These are phyloP conservation scores for Aspergillus conjunctus DNA, from an alignment of 495 filamentous ascomycete genomes.

Conservation along the genomic window DNA sequence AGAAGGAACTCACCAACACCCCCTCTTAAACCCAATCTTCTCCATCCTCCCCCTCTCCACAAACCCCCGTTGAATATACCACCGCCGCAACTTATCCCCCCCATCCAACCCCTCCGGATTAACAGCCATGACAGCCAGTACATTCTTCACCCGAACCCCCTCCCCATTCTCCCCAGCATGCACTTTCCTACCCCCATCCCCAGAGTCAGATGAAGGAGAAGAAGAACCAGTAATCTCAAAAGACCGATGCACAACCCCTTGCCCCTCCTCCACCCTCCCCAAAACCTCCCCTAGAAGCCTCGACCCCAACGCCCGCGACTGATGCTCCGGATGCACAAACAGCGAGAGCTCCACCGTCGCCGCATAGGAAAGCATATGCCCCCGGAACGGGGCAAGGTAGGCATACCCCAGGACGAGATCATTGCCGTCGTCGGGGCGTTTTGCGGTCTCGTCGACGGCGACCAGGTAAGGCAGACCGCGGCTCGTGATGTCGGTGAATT, in stretches of 20 bases:
- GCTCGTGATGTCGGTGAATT: conserved; percentile 21
- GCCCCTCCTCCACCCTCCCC: background rate
- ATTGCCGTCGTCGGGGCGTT: conserved; percentile 6
- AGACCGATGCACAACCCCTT: conserved; percentile 1
- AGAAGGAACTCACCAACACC: conserved; percentile 3
- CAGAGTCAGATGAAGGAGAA: conserved; percentile 4
- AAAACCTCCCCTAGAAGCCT: conserved; percentile 24
- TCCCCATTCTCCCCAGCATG: conserved; percentile 6
- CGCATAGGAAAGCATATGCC: conserved; percentile 31
- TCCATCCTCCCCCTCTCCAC: conserved; percentile 29
- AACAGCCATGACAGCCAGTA: conserved; percentile 34
- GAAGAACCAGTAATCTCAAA: conserved; percentile 11
- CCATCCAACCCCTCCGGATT: conserved; percentile 27
- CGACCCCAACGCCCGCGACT: conserved; percentile 23
- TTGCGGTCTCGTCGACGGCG: conserved; percentile 19
- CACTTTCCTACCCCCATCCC: background rate
- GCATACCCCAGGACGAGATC: conserved; percentile 32
- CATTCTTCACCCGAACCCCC: conserved; percentile 23
- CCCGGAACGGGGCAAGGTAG: conserved; percentile 32
- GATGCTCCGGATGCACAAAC: conserved; percentile 31
- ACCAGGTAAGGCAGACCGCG: conserved; percentile 34
- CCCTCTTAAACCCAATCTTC: conserved; percentile 25
- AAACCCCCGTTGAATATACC: conserved; percentile 33
- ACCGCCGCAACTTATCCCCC: conserved; percentile 28
- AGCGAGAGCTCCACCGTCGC: conserved; percentile 34